phyloP scores from a whole-genome alignment of 2,329 filamentous ascomycete genomes.

The Ascosphaera aggregata region DNA sequence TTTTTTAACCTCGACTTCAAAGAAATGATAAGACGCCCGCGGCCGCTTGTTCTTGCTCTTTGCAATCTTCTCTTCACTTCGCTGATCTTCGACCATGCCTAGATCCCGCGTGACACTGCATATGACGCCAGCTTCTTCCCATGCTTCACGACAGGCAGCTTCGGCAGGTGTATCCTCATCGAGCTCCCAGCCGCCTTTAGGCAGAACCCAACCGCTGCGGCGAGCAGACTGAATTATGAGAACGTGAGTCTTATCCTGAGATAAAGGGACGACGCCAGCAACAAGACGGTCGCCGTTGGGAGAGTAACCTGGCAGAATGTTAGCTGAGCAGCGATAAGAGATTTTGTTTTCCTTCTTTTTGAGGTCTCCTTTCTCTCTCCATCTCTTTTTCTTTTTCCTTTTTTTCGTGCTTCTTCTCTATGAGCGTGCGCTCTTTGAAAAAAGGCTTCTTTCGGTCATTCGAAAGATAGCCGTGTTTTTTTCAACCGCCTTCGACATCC shows the following conservation, averaged over 20 bases:
- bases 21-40: conserved; percentile 37
- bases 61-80: conserved; percentile 30
- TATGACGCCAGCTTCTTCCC: conserved; percentile 91
- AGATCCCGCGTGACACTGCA: conserved; percentile 69
- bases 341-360: not conserved
- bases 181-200: conserved; percentile 93
- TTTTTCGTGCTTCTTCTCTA: not conserved
- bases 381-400: conserved; percentile 1
- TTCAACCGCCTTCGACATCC: too few species aligned
- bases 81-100: conserved; percentile 63
- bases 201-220: conserved; percentile 83
- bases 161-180: conserved; percentile 76
- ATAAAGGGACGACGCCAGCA: conserved; percentile 79
- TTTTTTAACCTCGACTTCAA: conserved; percentile 65
- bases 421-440: too few species aligned
- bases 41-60: conserved; percentile 42
- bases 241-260: conserved; percentile 64
- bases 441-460: too few species aligned
- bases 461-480: too few species aligned
- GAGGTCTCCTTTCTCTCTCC: not conserved
- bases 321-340: not conserved
- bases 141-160: conserved; percentile 71
- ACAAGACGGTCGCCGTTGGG: conserved; percentile 82
- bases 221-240: conserved; percentile 83
- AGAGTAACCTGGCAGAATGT: conserved; percentile 47